Evolutionary conservation across 2,329 filamentous ascomycete genomes (phyloP).

Genomic region (Trichoderma pleuroti): DNA sequence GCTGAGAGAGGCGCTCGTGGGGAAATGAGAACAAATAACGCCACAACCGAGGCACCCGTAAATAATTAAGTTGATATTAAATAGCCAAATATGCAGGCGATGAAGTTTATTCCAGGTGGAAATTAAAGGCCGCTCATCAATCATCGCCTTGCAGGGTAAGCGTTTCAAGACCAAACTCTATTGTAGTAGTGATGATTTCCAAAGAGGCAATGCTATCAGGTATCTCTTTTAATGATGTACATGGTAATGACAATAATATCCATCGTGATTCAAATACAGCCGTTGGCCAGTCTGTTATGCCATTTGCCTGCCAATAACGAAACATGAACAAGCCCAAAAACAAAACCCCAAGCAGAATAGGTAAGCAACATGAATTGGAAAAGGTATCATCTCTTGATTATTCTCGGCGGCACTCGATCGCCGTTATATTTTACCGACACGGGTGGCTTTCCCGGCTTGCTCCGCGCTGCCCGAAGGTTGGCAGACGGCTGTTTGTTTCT

Average conservation of each 20-base stretch:
- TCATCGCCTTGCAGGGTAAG: neutral
- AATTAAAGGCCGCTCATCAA: neutral
- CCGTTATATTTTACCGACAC: constrained; percentile 16
- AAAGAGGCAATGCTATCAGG: neutral
- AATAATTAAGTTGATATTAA: neutral
- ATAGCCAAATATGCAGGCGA: neutral
- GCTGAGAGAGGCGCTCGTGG: neutral
- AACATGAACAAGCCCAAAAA: neutral
- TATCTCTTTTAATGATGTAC: neutral
- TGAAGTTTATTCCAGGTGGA: neutral
- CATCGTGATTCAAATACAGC: neutral
- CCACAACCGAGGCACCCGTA: neutral
- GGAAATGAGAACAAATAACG: neutral
- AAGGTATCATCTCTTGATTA: constrained; percentile 19
- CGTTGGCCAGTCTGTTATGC: neutral
- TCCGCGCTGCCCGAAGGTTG: neutral
- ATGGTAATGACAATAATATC: neutral
- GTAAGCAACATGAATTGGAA: neutral
- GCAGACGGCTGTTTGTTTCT: constrained; percentile 12
- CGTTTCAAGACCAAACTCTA: constrained; percentile 8
- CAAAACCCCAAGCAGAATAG: neutral
- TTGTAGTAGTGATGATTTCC: neutral
- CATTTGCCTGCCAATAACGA: neutral
- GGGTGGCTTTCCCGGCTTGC: constrained; percentile 15
- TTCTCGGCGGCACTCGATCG: constrained; percentile 19